Evolutionary conservation across 2,329 filamentous ascomycete species (phyloP), one percentile per base, ranked within the genome.

Genomic region (Monilinia vaccinii-corymbosi): DNA sequence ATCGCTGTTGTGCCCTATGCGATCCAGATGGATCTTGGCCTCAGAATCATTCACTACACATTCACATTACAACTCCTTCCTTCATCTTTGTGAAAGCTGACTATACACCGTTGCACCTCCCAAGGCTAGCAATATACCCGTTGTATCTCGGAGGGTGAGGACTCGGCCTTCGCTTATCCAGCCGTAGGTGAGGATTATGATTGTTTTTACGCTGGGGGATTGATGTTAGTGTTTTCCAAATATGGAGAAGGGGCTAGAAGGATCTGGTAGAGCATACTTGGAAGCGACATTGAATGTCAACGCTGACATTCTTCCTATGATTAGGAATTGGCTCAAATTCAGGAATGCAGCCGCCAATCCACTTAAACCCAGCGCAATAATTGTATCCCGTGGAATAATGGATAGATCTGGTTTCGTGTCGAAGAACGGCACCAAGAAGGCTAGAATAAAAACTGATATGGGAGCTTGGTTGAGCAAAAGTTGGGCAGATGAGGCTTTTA

Each of bases 51-150:
- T 55, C 25, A 31, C 32, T 18, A 55, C 8, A 18, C n/a, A 45
- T 55, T 23, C 8, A 18, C n/a, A 45, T 55, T 23, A 34, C 13
- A 23, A 4, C 14, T 0, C 2, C 2, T 18, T 10, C 4, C 13
- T 49, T 67, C 58, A 71, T 44, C 61, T 62, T 42, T 68, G 65
- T 8, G 68, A 70, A 21, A 71, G 64, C 51, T 77, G 75, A 42
- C 74, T 76, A 69, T 78, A 78, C 23, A 76, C 70, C 66, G 75
- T 76, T 42, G 75, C 75, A 32, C 76, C 76, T 14, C 76, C 73
- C 9, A 78, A 67, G 36, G 76, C 75, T 32, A 77, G 65, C n/a
- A 74, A 57, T 13, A 78, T 75, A 60, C 75, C 76, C n/a, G 74
- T 66, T 60, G 71, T 69, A 62, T 78, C 76, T 47, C 70, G 69